Base-by-base conservation (phyloP, 1,284 basidiomycete genomes). In the Mycena citricolor region DNA sequence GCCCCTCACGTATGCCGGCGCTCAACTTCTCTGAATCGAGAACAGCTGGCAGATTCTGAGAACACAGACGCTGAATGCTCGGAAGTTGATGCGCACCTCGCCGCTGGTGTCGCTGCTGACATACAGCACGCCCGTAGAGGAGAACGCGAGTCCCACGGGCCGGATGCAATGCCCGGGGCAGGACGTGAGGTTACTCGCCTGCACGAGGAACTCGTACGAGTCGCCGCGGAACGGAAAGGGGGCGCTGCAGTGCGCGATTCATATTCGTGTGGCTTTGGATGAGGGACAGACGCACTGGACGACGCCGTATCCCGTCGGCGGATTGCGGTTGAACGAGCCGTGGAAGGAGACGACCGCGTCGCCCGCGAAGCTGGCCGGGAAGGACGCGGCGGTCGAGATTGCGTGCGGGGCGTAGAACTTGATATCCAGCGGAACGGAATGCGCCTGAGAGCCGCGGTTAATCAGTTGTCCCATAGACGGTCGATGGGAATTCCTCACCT, bases 401-500 rank as follows among this genome's bases (percentile, higher is more conserved):
- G 39, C 26, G 10, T 39, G 44, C 6, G 57, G 36, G 8, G 49
- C 36, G 42, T 62, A 70, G 51, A 70, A 69, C 39, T 70, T 71
- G 54, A 73, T 64, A 49, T 71, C 70, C 10, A 71, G 58, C 4
- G 70, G 69, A 1, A 67, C 69, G 4, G 69, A 70, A 54, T 71
- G 69, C 1, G 70, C 67, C 69, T 72, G 40, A 10, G 16, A 21
- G n/a, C n/a, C 29, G 21, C 20, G 13, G 32, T 33, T 12, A 45
- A 32, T 25, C 21, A 17, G 22, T n/a, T 14, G 38, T 19, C 8
- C 37, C 10, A 17, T 14, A 24, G 33, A 16, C 17, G 8, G 25
- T 21, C 1, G 20, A 33, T 35, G 3, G 30, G n/a, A 14, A 44
- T n/a, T n/a, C n/a, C 47, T 31, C 28, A 65, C 66, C 54, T 68